Conservation (phyloP, 306 rosid genomes). For the Citrullus colocynthis region DNA sequence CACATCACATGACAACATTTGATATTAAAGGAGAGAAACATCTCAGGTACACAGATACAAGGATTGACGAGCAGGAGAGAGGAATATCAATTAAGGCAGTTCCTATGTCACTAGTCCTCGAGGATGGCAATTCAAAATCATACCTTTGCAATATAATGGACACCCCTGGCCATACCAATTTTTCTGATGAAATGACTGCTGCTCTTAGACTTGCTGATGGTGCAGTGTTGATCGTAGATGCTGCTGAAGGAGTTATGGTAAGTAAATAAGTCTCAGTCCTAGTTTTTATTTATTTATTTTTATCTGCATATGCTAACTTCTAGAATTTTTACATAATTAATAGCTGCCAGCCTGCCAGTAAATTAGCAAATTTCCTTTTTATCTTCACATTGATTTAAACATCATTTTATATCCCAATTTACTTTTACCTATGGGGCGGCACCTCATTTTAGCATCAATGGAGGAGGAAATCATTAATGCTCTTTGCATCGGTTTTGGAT, state of each 20-base stretch:
- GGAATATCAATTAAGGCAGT: slow-evolving; percentile 80
- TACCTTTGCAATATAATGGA: slow-evolving; percentile 88
- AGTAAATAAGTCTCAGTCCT: neutral
- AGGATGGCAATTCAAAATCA: slow-evolving; percentile 75
- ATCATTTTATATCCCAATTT: neutral
- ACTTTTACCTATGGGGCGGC: neutral
- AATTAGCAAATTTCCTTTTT: neutral
- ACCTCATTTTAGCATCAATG: neutral
- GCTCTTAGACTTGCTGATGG: slow-evolving; percentile 94
- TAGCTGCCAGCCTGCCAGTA: neutral
- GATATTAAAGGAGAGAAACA: slow-evolving; percentile 76
- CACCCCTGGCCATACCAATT: slow-evolving; percentile 89
- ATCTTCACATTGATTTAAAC: neutral
- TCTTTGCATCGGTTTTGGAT: neutral
- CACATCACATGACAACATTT: slow-evolving; percentile 89
- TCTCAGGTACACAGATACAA: slow-evolving; percentile 71
- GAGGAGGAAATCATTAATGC: neutral
- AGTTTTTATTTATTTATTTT: neutral
- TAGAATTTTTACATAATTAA: neutral
- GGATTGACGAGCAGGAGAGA: slow-evolving; percentile 92
- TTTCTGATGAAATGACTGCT: slow-evolving; percentile 97
- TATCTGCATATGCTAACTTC: neutral
- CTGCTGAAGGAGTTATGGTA: slow-evolving; percentile 98
- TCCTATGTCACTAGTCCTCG: slow-evolving; percentile 94
- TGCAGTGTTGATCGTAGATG: slow-evolving; percentile 84